Evolutionary conservation across 2,329 filamentous ascomycete genomes (phyloP).

Genomic region (Nigrospora osmanthi): DNA sequence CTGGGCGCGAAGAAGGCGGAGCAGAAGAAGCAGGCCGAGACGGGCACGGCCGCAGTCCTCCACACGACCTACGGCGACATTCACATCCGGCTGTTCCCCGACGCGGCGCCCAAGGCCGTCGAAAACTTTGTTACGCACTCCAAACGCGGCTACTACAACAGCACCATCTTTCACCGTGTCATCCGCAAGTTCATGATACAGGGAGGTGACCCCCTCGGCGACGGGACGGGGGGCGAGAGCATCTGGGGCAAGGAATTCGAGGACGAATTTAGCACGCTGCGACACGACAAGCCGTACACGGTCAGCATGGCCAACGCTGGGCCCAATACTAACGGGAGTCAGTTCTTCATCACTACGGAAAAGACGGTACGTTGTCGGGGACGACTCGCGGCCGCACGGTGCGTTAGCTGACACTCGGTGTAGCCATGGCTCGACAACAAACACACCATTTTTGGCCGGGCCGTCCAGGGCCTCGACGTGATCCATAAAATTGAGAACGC

Average conservation of each 20-base stretch:
- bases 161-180: slow-evolving; percentile 92
- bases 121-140: slow-evolving; percentile 96
- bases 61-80: slow-evolving; percentile 96
- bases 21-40: slow-evolving; percentile 58
- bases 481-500: slow-evolving; percentile 93
- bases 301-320: slow-evolving; percentile 98
- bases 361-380: slow-evolving; percentile 60
- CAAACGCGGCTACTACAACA: slow-evolving; percentile 90
- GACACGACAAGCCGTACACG: slow-evolving; percentile 94
- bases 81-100: slow-evolving; percentile 84
- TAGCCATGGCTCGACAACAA: slow-evolving; percentile 90
- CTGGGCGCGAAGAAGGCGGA: slow-evolving; percentile 48
- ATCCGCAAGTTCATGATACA: slow-evolving; percentile 99
- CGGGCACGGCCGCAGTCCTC: slow-evolving; percentile 71
- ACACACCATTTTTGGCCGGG: slow-evolving; percentile 92
- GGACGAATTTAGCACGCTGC: slow-evolving; percentile 86
- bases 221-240: slow-evolving; percentile 83
- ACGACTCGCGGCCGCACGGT: neutral
- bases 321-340: slow-evolving; percentile 87
- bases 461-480: slow-evolving; percentile 84
- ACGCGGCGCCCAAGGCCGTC: slow-evolving; percentile 86
- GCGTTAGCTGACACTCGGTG: slow-evolving; percentile 15
- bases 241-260: slow-evolving; percentile 92
- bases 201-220: slow-evolving; percentile 74
- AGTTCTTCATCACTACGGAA: slow-evolving; percentile 98